Base-by-base conservation (phyloP, 2,329 filamentous ascomycete genomes). In the Fusarium buharicum region DNA sequence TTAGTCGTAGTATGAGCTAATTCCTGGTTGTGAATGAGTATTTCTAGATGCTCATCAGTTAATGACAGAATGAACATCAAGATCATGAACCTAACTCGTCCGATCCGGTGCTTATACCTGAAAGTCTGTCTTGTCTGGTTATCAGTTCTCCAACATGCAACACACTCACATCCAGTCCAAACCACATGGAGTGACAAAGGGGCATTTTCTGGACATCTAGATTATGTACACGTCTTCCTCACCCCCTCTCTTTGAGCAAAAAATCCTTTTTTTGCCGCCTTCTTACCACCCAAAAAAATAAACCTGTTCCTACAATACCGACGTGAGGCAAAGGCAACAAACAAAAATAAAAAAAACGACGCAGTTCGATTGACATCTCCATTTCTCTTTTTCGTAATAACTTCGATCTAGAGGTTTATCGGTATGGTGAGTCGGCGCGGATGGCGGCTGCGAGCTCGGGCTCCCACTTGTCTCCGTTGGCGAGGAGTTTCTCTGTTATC, bases 401-500 rank as follows among this genome's bases (percentile, higher is more conserved):
- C 40, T 57, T 55, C 45, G 34, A 37, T 50, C 18, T 50, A 38
- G 24, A 37, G 36, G 55, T 68, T 78, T 88, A 94, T 84, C 91
- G 86, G 82, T 93, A 98, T 47, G 94, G 94, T 51, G 93, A 88
- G 83, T 99, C 95, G 60, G 95, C 95, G 74, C 93, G 89, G 75
- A 95, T 95, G 68, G 87, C 89, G 55, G 95, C 94, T 2, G 94
- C 94, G 73, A 99, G 84, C 81, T 99, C 95, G 8, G 95, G 93
- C 82, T 99, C 95, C 95, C 95, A 99, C 81, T 93, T 94, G 81
- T 96, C 93, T 72, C 93, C 92, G 75, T 96, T 96, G 68, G 91
- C 81, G 64, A 97, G 79, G 66, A 96, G 81, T 81, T 96, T 96
- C 83, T 96, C 90, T 82, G 70, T 62, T 44, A 3, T 3, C 1